These are phyloP conservation scores for Fusarium nurragi DNA, from an alignment of 2,329 filamentous ascomycete species.

Conservation along the genomic window DNA sequence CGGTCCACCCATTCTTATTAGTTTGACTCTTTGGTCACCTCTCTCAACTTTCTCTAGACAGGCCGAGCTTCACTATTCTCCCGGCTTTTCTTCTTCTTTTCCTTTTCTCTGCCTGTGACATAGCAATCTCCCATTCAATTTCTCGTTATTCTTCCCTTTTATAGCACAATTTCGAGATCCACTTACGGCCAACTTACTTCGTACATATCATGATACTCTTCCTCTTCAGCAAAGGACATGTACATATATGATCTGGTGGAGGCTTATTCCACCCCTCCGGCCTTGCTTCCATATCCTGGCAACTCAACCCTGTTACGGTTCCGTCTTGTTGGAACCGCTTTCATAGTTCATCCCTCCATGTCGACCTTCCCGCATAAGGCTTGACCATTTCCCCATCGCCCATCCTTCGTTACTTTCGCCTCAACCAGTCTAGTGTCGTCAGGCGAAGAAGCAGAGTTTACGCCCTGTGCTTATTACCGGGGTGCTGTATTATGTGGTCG, in stretches of 20 bases:
- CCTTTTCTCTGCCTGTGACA: slow-evolving; percentile 15
- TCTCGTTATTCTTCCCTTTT: neutral
- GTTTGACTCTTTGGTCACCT: slow-evolving; percentile 10
- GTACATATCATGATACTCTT: slow-evolving; percentile 8
- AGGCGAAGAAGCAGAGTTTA: slow-evolving; percentile 33
- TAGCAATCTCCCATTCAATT: slow-evolving; percentile 13
- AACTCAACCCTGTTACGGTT: slow-evolving; percentile 35
- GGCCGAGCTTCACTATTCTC: slow-evolving; percentile 16
- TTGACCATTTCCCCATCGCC: slow-evolving; percentile 35
- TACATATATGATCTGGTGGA: slow-evolving; percentile 29
- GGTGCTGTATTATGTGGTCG: slow-evolving; percentile 14
- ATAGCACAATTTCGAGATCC: neutral
- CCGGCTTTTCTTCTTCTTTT: neutral
- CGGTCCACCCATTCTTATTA: slow-evolving; percentile 4
- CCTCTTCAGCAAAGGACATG: slow-evolving; percentile 9
- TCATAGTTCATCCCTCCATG: slow-evolving; percentile 32
- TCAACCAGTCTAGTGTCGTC: slow-evolving; percentile 44
- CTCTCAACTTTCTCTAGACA: slow-evolving; percentile 25
- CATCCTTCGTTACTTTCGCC: slow-evolving; percentile 46
- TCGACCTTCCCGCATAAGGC: slow-evolving; percentile 33
- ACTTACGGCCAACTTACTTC: neutral
- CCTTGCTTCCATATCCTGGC: slow-evolving; percentile 23
- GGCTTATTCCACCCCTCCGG: slow-evolving; percentile 28
- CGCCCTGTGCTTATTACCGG: slow-evolving; percentile 3
- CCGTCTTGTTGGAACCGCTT: slow-evolving; percentile 36